Conservation (phyloP, 495 filamentous ascomycete genomes). For the Podospora conica region DNA sequence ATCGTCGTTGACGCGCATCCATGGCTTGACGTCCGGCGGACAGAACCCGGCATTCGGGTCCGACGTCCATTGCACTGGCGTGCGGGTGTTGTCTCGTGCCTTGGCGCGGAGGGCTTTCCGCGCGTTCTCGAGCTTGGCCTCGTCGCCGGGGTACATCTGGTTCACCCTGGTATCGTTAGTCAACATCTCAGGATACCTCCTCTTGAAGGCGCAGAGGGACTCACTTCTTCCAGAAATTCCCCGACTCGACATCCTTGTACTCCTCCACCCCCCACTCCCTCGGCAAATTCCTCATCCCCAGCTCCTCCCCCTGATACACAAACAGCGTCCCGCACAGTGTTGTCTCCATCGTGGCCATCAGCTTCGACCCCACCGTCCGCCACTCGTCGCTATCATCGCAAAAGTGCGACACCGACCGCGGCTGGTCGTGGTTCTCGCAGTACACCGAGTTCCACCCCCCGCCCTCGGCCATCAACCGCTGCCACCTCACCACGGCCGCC, state of each 20-base stretch:
- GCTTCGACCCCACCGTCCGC: constrained; percentile 49
- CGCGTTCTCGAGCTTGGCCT: not conserved
- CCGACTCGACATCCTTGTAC: constrained; percentile 59
- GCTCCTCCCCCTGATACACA: constrained; percentile 66
- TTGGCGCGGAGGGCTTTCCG: constrained; percentile 16
- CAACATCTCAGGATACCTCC: not conserved
- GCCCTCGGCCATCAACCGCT: constrained; percentile 52
- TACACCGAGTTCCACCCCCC: constrained; percentile 65
- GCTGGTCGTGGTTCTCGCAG: constrained; percentile 63
- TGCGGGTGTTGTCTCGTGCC: constrained; percentile 54
- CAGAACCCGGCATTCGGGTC: constrained; percentile 48
- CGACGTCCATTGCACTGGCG: constrained; percentile 56
- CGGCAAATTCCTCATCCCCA: constrained; percentile 65
- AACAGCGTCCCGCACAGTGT: constrained; percentile 38
- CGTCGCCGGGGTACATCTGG: constrained; percentile 1
- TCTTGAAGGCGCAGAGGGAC: not conserved
- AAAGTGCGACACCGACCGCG: constrained; percentile 53
- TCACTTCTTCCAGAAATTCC: constrained; percentile 10
- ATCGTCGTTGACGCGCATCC: constrained; percentile 48
- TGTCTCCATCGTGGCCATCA: constrained; percentile 54
- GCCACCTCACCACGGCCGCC: constrained; percentile 49
- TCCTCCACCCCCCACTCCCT: constrained; percentile 52
- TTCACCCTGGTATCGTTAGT: not conserved
- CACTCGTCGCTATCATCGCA: constrained; percentile 41
- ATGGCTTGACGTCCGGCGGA: constrained; percentile 30